These are phyloP conservation scores for Platanus orientalis DNA, from an alignment of 164 flowering plant genomes.

Conservation along the genomic window DNA sequence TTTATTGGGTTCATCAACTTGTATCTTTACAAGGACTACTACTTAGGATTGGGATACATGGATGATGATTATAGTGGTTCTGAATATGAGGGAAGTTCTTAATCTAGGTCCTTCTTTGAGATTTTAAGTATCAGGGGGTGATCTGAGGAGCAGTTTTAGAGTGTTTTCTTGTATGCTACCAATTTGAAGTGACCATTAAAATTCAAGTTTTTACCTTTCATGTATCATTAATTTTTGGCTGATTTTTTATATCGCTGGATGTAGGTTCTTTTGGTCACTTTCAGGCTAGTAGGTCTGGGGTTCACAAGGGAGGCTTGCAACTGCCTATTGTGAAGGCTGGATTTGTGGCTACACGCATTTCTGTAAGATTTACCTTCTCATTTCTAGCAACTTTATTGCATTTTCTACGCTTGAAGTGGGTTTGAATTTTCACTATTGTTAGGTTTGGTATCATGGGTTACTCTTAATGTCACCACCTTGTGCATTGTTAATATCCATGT, in stretches of 20 bases:
- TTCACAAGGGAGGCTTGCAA: constrained; percentile 84
- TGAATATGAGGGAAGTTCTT: no score
- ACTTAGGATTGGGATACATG: no score
- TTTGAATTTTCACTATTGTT: neutral
- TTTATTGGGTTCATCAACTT: neutral
- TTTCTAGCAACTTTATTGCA: neutral
- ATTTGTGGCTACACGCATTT: constrained; percentile 98
- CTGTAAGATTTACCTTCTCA: constrained; percentile 46
- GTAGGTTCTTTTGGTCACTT: constrained; percentile 98
- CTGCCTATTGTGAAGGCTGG: constrained; percentile 87
- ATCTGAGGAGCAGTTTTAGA: no score
- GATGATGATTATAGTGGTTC: no score
- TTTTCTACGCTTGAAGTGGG: neutral
- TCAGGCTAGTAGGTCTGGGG: constrained; percentile 96
- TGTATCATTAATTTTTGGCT: neutral
- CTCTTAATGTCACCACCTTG: neutral
- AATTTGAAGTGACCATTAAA: neutral
- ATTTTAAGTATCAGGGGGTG: no score
- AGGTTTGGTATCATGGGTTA: neutral
- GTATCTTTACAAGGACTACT: neutral
- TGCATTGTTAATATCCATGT: neutral
- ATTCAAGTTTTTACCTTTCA: neutral
- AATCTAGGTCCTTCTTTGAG: no score
- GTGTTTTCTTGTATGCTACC: no score
- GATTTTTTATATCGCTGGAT: constrained; percentile 9